Percentiles rank a stretch among this genome's conserved stretches.
phyloP scores from a whole-genome alignment of 1,284 basidiomycete species.

The Cutaneotrichosporon mucoides region DNA sequence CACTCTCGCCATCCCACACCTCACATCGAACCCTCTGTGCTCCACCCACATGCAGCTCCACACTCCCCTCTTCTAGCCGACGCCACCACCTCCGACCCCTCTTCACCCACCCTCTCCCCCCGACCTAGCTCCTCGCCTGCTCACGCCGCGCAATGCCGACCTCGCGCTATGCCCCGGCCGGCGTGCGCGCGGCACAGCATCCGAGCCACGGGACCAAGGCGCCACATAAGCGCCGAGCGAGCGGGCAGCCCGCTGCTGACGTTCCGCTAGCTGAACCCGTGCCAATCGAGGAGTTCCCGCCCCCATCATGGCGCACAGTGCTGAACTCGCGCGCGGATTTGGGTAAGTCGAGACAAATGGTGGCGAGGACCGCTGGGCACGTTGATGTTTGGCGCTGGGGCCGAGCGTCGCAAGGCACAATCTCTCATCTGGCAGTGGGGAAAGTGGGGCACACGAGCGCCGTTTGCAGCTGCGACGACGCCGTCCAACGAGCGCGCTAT shows the following conservation, averaged over 20 bases:
- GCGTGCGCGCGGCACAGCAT: slow-evolving; percentile 9
- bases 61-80: too few relatives aligned
- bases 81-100: too few relatives aligned
- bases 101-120: neutral
- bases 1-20: too few relatives aligned
- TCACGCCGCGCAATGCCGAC: slow-evolving; percentile 1
- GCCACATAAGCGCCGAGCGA: slow-evolving; percentile 11
- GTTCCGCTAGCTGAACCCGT: slow-evolving; percentile 22
- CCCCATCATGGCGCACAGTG: slow-evolving; percentile 44
- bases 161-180: slow-evolving; percentile 6
- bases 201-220: slow-evolving; percentile 11
- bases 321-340: slow-evolving; percentile 43
- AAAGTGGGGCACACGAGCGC: too few relatives aligned
- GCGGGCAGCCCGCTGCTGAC: slow-evolving; percentile 6
- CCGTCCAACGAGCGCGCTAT: too few relatives aligned
- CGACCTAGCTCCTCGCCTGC: neutral
- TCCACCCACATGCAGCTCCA: too few relatives aligned
- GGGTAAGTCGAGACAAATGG: slow-evolving; percentile 25
- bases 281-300: slow-evolving; percentile 43
- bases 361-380: too few relatives aligned
- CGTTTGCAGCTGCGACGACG: too few relatives aligned
- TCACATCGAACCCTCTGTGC: too few relatives aligned
- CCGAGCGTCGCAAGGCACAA: too few relatives aligned
- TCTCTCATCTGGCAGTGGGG: too few relatives aligned
- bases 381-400: too few relatives aligned